These are phyloP conservation scores for Garcia nutans DNA, from an alignment of 345 rosid genomes.

Conservation along the genomic window DNA sequence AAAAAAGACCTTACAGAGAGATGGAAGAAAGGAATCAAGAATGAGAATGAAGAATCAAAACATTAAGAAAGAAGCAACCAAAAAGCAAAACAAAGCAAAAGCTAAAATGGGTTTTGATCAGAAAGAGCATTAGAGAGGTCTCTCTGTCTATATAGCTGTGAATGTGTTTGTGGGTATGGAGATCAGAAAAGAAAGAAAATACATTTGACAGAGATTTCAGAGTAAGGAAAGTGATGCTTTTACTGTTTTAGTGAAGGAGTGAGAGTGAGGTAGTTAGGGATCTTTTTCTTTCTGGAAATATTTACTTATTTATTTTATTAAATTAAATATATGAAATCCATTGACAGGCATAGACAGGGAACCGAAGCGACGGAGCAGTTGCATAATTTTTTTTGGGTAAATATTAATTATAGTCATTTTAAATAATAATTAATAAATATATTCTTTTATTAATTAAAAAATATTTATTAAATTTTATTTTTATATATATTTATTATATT, in stretches of 20 bases:
- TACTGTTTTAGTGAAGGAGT: conserved; percentile 5
- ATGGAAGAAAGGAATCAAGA: not conserved
- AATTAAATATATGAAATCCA: not conserved
- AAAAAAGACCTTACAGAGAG: not conserved
- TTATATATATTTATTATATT: no score
- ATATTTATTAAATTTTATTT: no score
- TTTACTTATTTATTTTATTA: not conserved
- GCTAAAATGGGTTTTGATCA: not conserved
- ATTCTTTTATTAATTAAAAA: no score
- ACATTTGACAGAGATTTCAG: not conserved
- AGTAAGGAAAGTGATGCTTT: conserved; percentile 15
- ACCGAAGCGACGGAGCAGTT: conserved; percentile 11
- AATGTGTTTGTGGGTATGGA: not conserved
- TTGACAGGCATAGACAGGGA: conserved; percentile 10
- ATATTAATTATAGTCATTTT: no score
- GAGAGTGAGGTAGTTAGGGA: conserved; percentile 28
- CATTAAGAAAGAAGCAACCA: not conserved
- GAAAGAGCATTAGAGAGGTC: not conserved
- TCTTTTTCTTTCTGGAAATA: conserved; percentile 1
- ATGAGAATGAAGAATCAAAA: not conserved
- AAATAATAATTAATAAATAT: no score
- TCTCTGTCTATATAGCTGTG: not conserved
- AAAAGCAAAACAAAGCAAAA: not conserved
- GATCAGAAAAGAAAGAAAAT: conserved; percentile 18
- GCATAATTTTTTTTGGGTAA: no score